Base-by-base conservation (phyloP, 306 rosid genomes). In the Senna tora region DNA sequence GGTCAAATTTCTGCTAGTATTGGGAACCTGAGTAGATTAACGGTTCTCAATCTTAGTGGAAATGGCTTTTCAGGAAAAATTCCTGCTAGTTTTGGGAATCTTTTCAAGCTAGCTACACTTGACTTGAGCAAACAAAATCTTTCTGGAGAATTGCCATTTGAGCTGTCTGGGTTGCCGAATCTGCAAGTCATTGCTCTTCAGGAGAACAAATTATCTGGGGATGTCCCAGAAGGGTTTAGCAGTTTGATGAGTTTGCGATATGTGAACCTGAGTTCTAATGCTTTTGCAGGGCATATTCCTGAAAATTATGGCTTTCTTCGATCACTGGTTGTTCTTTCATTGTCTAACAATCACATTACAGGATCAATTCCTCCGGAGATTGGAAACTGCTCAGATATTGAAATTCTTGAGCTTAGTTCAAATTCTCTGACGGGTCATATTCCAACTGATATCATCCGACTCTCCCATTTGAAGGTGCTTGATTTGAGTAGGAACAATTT, bases 211-310 rank as follows among this genome's bases (percentile, higher is more conserved):
- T 65, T 93, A 17, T 87, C 89, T 38, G 97, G 97, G 34, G 86
- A 73, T 43, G 89, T 93, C 8, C 98, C 97, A 55, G 97, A 93
- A 76, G 98, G 98, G 21, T 93, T 93, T 67, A 93, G 98, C 84
- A 93, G 97, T 76, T 84, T 90, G 87, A 75, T 72, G 90, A 83
- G 93, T 75, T 76, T 93, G 81, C 79, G 80, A 28, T 73, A 77
- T 65, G 67, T 93, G 81, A 93, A 93, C 34, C 93, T 93, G 30
- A 93, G 97, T 42, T 83, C 88, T 30, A 93, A 93, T 80, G 75
- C 75, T 6, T 90, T 93, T 55, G 79, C 92, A 43, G 97, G 96
- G 60, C 80, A 80, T 22, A 84, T 93, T 72, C 93, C 98, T 14
- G 85, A 84, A 56, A 90, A 85, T 69, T 93, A 88, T 71, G 98